These are phyloP conservation scores for Potentilla sterilis DNA, from an alignment of 306 rosid species.

Conservation along the genomic window DNA sequence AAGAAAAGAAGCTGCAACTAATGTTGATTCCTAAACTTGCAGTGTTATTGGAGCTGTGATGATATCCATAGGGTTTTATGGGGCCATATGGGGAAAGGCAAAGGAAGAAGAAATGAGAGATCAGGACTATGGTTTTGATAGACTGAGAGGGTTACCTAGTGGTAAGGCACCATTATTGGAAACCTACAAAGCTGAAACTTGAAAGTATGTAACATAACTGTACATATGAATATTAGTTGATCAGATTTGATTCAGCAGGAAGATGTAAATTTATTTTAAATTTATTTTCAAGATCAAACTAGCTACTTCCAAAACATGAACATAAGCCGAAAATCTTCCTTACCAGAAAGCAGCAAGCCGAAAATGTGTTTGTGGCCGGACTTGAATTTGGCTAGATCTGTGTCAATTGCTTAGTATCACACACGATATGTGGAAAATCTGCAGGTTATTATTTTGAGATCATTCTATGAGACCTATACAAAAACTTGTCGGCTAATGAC, in stretches of 20 bases:
- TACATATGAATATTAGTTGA: background rate
- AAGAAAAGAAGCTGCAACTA: constrained; percentile 2
- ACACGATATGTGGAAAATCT: background rate
- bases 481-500: too few species aligned
- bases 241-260: background rate
- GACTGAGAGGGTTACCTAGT: constrained; percentile 28
- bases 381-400: background rate
- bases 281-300: background rate
- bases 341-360: background rate
- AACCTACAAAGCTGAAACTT: constrained; percentile 3
- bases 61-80: constrained; percentile 70
- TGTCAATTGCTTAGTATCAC: too few species aligned
- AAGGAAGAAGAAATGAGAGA: constrained; percentile 43
- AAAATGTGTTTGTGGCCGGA: background rate
- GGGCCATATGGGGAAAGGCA: constrained; percentile 86
- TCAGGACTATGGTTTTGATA: constrained; percentile 25
- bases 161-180: constrained; percentile 19
- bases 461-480: background rate
- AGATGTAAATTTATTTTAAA: background rate
- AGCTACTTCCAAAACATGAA: background rate
- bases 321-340: constrained; percentile 13
- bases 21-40: constrained; percentile 6
- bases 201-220: constrained; percentile 6
- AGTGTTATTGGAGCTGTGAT: constrained; percentile 76
- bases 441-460: background rate